phyloP scores from a whole-genome alignment of 2,329 filamentous ascomycete species.

The Sclerotiophoma versabilis region DNA sequence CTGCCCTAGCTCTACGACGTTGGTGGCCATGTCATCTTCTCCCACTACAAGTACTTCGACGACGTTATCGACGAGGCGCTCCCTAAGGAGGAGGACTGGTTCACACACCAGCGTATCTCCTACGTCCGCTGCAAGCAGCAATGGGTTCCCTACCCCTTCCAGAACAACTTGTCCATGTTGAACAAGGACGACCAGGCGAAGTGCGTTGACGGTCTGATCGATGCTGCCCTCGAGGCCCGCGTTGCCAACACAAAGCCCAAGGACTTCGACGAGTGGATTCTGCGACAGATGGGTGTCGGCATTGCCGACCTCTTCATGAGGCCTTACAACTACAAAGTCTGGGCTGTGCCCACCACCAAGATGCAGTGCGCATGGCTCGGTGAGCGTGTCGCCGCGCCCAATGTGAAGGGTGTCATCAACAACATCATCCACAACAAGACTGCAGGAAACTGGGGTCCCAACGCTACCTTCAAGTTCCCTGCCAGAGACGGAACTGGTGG shows the following conservation, averaged over 20 bases:
- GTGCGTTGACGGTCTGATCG: slow-evolving; percentile 94
- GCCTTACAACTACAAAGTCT: slow-evolving; percentile 99
- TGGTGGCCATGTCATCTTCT: slow-evolving; percentile 98
- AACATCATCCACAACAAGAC: slow-evolving; percentile 97
- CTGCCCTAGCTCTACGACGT: slow-evolving; percentile 86
- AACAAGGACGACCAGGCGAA: slow-evolving; percentile 96
- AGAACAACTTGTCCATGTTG: slow-evolving; percentile 99
- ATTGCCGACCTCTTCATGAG: slow-evolving; percentile 97
- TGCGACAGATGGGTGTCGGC: slow-evolving; percentile 87
- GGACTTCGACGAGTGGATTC: slow-evolving; percentile 98
- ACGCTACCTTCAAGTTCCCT: slow-evolving; percentile 98
- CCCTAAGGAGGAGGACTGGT: slow-evolving; percentile 94
- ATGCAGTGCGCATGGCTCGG: slow-evolving; percentile 99
- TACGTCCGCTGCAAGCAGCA: slow-evolving; percentile 96
- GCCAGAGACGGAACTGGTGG: slow-evolving; percentile 93
- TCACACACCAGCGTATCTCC: slow-evolving; percentile 95
- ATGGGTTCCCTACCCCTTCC: slow-evolving; percentile 99
- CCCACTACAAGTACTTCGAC: slow-evolving; percentile 99
- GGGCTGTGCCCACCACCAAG: slow-evolving; percentile 98
- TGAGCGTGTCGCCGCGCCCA: slow-evolving; percentile 95
- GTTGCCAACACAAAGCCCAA: slow-evolving; percentile 90
- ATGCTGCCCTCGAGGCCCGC: slow-evolving; percentile 86
- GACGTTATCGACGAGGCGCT: slow-evolving; percentile 98
- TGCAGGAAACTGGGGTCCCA: slow-evolving; percentile 97
- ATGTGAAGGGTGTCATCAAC: slow-evolving; percentile 90